These are phyloP conservation scores for Hortaea werneckii DNA, from an alignment of 2,329 filamentous ascomycete genomes.

Conservation along the genomic window DNA sequence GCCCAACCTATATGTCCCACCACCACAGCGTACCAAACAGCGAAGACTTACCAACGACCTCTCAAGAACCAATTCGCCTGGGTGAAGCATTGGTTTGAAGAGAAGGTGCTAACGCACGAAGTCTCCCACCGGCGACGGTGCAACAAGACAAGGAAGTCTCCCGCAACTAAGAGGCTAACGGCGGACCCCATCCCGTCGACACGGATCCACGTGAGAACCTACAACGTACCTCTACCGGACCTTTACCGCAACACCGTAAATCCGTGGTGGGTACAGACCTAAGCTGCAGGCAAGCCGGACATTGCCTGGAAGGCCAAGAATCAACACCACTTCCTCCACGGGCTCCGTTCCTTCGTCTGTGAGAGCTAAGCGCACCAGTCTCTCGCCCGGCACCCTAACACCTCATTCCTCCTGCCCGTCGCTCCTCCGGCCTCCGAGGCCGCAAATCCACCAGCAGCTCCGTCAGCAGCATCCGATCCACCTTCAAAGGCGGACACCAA, in stretches of 20 bases:
- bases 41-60: constrained; percentile 49
- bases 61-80: constrained; percentile 57
- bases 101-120: constrained; percentile 52
- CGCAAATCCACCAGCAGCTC: constrained; percentile 95
- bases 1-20: constrained; percentile 39
- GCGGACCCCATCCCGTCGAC: constrained; percentile 8
- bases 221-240: constrained; percentile 26
- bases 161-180: constrained; percentile 8
- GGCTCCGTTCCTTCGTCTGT: constrained; percentile 19
- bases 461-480: constrained; percentile 82
- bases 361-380: constrained; percentile 44
- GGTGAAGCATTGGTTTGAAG: constrained; percentile 65
- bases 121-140: constrained; percentile 35
- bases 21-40: constrained; percentile 33
- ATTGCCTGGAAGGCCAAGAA: constrained; percentile 30
- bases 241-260: constrained; percentile 21
- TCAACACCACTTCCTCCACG: constrained; percentile 32
- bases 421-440: constrained; percentile 76
- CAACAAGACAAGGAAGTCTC: constrained; percentile 10
- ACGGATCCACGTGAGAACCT: constrained; percentile 14
- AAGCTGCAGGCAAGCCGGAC: constrained; percentile 29
- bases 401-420: constrained; percentile 77
- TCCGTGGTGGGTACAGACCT: constrained; percentile 26
- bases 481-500: constrained; percentile 55
- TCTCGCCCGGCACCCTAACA: constrained; percentile 66